Evolutionary conservation across 2,329 filamentous ascomycete species (phyloP), one percentile per base, ranked within the genome.

Genomic region (Ambrosiella xylebori): DNA sequence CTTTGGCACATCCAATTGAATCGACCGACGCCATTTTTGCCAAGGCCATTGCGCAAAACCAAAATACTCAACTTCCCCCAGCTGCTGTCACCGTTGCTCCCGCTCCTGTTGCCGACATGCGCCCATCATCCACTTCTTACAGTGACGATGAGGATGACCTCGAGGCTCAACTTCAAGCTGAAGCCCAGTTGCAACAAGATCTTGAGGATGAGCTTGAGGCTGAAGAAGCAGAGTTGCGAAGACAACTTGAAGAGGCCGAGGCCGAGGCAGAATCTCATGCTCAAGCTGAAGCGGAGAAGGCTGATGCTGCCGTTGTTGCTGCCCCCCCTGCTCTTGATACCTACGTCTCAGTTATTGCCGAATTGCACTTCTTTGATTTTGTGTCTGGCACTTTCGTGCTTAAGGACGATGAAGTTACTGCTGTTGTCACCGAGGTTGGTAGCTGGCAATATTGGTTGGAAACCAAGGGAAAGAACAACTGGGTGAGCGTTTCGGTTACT

Each of bases 361-460:
- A 98, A 69, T 78, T 98, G 4, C 91, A 98, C 69, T 77, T 98
- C 62, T 98, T 93, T 68, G 91, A 98, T 67, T 91, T 96, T 63
- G 77, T 84, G 9, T 86, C 86, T 0, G 88, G 88, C 2, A 84
- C 89, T 0, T 98, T 98, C 67, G 77, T 91, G 37, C 70, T 86
- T 17, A 85, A 95, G 65, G 89, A 95, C 63, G 71, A 78, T 0
- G 76, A 80, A 1, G 83, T 96, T 40, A 80, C 80, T 45, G 88
- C 88, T 6, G 84, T 82, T 0, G 90, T 98, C 9, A 85, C 83
- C 0, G 91, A 97, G 66, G 78, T 89, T 57, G 91, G 90, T 7
- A 80, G 84, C 58, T 98, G 93, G 93, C 80, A 93, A 63, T 98
- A 97, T 71, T 97, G 89, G 89, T 75, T 98, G 38, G 88, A 96